Conservation (phyloP, 306 rosid genomes). For the Gastrolobium villosum region DNA sequence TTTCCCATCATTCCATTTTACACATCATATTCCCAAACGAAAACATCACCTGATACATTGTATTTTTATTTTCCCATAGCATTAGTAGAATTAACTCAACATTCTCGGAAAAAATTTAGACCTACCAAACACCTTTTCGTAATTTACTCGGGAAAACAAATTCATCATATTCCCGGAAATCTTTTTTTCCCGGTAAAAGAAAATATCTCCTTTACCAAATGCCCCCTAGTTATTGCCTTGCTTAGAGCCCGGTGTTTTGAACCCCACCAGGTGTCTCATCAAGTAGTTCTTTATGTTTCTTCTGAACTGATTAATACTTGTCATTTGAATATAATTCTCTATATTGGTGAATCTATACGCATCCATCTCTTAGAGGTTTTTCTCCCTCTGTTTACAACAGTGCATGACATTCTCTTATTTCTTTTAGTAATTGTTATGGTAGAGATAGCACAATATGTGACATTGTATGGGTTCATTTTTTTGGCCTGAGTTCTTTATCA, state of each 20-base stretch:
- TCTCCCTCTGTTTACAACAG: background rate
- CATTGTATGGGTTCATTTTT: background rate
- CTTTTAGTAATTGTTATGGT: background rate
- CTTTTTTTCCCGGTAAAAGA: too few relatives aligned
- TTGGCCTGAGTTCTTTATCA: background rate
- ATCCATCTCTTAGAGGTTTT: background rate
- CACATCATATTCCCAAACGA: too few relatives aligned
- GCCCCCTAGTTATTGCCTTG: background rate
- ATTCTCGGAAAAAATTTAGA: too few relatives aligned
- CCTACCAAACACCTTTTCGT: too few relatives aligned
- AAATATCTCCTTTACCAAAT: too few relatives aligned
- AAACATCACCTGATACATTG: too few relatives aligned
- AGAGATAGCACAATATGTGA: slow-evolving; percentile 9
- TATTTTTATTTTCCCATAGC: too few relatives aligned
- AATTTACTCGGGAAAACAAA: too few relatives aligned
- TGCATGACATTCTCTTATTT: background rate
- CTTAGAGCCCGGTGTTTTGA: background rate
- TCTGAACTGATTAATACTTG: background rate
- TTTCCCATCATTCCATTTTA: too few relatives aligned
- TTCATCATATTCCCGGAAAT: too few relatives aligned
- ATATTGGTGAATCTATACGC: slow-evolving; percentile 6
- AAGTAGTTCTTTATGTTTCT: slow-evolving; percentile 8
- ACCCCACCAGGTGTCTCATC: background rate
- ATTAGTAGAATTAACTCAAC: too few relatives aligned
- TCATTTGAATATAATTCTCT: slow-evolving; percentile 9